Evolutionary conservation across 345 rosid species (phyloP), one percentile per base, ranked within the genome.

Genomic region (Citrus sp.): DNA sequence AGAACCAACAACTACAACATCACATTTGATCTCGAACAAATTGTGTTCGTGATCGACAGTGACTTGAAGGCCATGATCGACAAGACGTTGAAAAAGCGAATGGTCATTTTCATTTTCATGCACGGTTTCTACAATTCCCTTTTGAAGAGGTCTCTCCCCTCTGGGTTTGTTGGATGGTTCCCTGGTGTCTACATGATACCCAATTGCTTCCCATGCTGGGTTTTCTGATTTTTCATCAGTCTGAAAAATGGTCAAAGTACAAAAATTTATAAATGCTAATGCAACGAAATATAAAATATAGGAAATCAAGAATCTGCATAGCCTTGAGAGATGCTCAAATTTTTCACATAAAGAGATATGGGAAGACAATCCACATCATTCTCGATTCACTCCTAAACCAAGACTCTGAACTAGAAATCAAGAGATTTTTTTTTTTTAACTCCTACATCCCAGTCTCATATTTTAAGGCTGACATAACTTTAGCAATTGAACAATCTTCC

Each of bases 1-100:
- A 2, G 98, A 93, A 10, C 99, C 98, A 5, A 96, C 82, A 5
- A 96, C 77, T 0, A 91, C 89, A 7, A 67, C 98, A 69, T 96
- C 99, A 35, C 98, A 96, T 77, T 90, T 88, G 83, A 96, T 86
- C 72, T 54, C 89, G 75, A 72, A 84, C 21, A 76, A 46, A 5
- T 85, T 80, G 0, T 78, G 73, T 30, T 77, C 18, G 0, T 78
- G 21, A 68, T 88, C 90, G 3, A 61, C 70, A 0, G 80, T 67
- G 10, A 80, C 90, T 73, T 80, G 38, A 34, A 95, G 89, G 77
- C 97, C 97, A 81, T 92, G 90, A 27, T 82, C 74, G 37, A 76
- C 40, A 35, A 95, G 90, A 24, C 92, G 81, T 25, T 80, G 84
- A 34, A 85, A 60, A 55, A 92, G 86, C 28, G 85, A 81, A n/a